A percentile compares a stretch with the other conserved stretches of the same genome.
phyloP scores from a whole-genome alignment of 2,329 filamentous ascomycete genomes.

The Ilyonectria destructans region DNA sequence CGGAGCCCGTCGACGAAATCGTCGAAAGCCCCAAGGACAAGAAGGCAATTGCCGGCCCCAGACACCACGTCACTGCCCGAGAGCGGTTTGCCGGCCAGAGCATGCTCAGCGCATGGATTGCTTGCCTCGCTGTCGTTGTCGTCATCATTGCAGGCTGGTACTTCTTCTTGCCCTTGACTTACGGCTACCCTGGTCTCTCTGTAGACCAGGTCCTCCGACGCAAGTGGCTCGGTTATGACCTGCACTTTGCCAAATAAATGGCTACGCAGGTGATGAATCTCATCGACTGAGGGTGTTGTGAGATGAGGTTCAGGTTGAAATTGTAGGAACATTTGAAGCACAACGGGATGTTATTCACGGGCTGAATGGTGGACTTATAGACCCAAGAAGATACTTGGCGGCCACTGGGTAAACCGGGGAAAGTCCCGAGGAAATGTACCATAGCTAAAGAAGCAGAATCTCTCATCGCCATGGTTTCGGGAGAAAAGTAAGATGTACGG shows the following conservation, averaged over 20 bases:
- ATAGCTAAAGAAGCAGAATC: constrained; percentile 28
- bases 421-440: constrained; percentile 23
- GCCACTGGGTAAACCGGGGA: constrained; percentile 14
- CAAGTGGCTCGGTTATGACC: constrained; percentile 97
- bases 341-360: constrained; percentile 18
- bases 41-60: constrained; percentile 61
- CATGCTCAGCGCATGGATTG: constrained; percentile 85
- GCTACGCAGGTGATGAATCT: constrained; percentile 15
- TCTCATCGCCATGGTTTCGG: constrained; percentile 15
- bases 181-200: constrained; percentile 90
- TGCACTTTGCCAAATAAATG: constrained; percentile 96
- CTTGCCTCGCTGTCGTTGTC: constrained; percentile 78
- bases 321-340: constrained; percentile 29
- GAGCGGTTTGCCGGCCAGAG: constrained; percentile 88
- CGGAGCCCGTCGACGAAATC: constrained; percentile 80
- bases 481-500: constrained; percentile 11
- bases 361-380: constrained; percentile 21
- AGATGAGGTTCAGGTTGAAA: constrained; percentile 4
- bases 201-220: constrained; percentile 85
- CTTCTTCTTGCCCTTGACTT: constrained; percentile 96
- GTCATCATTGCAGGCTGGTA: constrained; percentile 84
- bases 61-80: constrained; percentile 81
- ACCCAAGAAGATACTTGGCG: constrained; percentile 27
- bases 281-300: constrained; percentile 4
- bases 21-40: constrained; percentile 61